These are phyloP conservation scores for Chrysanthemum lavandulifolium DNA, from an alignment of 129 eudicot species.

Conservation along the genomic window DNA sequence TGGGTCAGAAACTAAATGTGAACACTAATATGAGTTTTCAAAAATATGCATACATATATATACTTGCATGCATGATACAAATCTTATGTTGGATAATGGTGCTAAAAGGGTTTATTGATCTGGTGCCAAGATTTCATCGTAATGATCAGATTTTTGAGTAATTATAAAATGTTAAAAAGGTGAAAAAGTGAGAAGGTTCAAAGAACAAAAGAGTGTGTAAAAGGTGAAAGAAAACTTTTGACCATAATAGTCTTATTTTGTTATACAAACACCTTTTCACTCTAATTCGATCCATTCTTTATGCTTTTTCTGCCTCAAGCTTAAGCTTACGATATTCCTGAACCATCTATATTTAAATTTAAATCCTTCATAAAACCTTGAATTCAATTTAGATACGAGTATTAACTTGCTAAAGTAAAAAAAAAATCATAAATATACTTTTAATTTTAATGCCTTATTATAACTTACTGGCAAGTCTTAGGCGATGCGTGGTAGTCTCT, in stretches of 20 bases:
- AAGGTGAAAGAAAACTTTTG: conserved; percentile 27
- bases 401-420: no score
- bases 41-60: background rate
- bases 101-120: conserved; percentile 2
- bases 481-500: no score
- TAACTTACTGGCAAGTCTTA: no score
- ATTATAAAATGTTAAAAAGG: conserved; percentile 15
- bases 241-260: conserved; percentile 23
- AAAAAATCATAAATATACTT: no score
- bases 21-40: no score
- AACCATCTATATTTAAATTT: no score
- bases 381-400: no score
- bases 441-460: no score
- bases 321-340: no score
- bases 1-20: no score
- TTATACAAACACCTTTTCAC: conserved; percentile 17
- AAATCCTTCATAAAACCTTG: no score
- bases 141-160: conserved; percentile 13
- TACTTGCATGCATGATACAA: background rate
- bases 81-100: background rate
- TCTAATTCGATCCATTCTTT: background rate
- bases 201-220: conserved; percentile 21
- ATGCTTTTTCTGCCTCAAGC: background rate
- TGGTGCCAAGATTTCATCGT: conserved; percentile 15
- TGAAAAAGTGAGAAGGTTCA: conserved; percentile 19